phyloP scores from a whole-genome alignment of 306 rosid genomes.

The Quillaja saponaria region DNA sequence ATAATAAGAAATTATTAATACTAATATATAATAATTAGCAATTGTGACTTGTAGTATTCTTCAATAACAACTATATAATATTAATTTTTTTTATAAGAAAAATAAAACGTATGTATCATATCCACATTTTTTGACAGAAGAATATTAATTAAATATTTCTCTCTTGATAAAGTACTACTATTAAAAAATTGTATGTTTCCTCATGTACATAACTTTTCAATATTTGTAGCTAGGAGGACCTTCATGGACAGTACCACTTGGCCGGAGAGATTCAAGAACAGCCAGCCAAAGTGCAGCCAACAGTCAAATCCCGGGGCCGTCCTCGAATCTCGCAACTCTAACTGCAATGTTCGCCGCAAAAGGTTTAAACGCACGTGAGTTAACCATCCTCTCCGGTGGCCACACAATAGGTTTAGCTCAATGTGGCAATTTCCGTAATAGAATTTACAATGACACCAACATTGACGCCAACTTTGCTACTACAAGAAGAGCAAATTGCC shows the following conservation, averaged over 20 bases:
- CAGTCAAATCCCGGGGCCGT: constrained; percentile 56
- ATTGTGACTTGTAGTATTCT: no score
- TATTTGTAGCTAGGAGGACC: constrained; percentile 72
- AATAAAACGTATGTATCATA: no score
- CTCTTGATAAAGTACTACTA: no score
- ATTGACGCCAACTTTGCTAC: constrained; percentile 53
- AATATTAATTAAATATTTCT: no score
- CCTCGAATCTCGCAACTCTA: constrained; percentile 49
- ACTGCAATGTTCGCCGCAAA: constrained; percentile 39
- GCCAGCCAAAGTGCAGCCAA: constrained; percentile 67
- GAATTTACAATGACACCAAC: constrained; percentile 72
- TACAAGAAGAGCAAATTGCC: constrained; percentile 45
- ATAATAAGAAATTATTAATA: no score
- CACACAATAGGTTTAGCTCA: constrained; percentile 63
- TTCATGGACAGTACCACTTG: constrained; percentile 58
- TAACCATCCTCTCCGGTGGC: constrained; percentile 70
- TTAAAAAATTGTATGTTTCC: no score
- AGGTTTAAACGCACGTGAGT: constrained; percentile 47
- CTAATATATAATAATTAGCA: no score
- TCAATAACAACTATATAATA: no score
- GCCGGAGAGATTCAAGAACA: constrained; percentile 73
- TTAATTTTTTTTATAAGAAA: no score
- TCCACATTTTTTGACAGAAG: no score
- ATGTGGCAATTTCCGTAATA: constrained; percentile 54
- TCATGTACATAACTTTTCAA: neutral